These are phyloP conservation scores for Tremellales sp. DNA, from an alignment of 1,284 basidiomycete species.

Conservation along the genomic window DNA sequence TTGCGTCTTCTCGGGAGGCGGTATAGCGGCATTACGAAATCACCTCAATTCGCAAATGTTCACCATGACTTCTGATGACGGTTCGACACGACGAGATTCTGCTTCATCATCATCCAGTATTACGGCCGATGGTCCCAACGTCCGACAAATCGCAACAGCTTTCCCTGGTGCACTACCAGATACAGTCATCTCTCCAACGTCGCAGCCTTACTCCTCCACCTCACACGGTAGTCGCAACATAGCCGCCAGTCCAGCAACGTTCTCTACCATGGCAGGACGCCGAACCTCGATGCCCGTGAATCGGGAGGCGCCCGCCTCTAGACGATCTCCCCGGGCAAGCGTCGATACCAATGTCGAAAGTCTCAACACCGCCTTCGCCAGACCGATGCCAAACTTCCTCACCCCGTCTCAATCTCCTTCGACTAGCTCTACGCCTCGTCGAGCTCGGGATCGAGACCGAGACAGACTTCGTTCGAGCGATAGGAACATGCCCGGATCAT, in stretches of 20 bases:
- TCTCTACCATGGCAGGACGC: not conserved
- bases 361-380: not conserved
- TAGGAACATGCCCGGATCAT: too few relatives aligned
- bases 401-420: not conserved
- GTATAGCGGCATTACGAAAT: constrained; percentile 75
- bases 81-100: constrained; percentile 20
- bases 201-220: not conserved
- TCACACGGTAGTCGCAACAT: not conserved
- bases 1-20: constrained; percentile 93
- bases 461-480: not conserved
- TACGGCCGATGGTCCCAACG: constrained; percentile 2
- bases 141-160: not conserved
- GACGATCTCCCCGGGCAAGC: too few relatives aligned
- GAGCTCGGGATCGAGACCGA: not conserved
- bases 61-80: constrained; percentile 15
- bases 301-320: too few relatives aligned
- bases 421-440: not conserved
- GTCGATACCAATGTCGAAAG: too few relatives aligned
- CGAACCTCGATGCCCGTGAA: too few relatives aligned
- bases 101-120: constrained; percentile 18
- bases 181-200: not conserved
- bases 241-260: not conserved
- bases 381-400: not conserved
- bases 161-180: not conserved
- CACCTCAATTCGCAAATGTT: constrained; percentile 54